Evolutionary conservation across 1,284 basidiomycete species (phyloP), one percentile per base, ranked within the genome.

Genomic region (Neotropicomus parvogracilis): DNA sequence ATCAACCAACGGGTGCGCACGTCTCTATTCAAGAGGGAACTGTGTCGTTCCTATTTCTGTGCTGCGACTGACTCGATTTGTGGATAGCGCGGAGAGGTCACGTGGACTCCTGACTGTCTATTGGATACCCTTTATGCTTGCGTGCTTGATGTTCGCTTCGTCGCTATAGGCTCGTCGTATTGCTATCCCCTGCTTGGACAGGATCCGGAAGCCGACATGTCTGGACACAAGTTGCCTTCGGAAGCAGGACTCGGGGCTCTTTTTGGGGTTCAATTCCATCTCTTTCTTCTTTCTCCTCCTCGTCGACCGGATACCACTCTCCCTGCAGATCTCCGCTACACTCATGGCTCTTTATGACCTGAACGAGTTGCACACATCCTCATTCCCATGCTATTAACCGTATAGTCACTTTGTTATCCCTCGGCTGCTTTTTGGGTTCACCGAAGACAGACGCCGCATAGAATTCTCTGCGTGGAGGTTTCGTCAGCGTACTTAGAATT

Each of bases 1-100:
- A 8, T 16, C 52, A 6, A 40, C 51, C 1, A 61, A 45, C 45
- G 53, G 60, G 61, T 63, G 34, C 11, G 59, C 51, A 28, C n/a
- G 2, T 39, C 12, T 43, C 7, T 26, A 13, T 31, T 3, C 12
- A 1, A 3, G 12, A 36, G 26, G 7, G n/a, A 14, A 28, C 24
- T 26, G 3, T 45, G 27, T 20, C 14, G 24, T 8, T 32, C 14
- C 13, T 4, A 10, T 35, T 13, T 14, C 16, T n/a, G 12, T 24
- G 37, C 34, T 12, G 12, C 3, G 13, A 17, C 49, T 60, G 45
- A 59, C 27, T n/a, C 20, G 2, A 21, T 29, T 40, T 19, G 20
- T 49, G 32, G 13, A 36, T 19, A 67, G 64, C 32, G 59, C 59
- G 20, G 32, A 20, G 27, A 48, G 31, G 35, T 50, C 54, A 39